Base-by-base conservation (phyloP, 2,329 filamentous ascomycete genomes). In the Colletotrichum lindemuthianum region DNA sequence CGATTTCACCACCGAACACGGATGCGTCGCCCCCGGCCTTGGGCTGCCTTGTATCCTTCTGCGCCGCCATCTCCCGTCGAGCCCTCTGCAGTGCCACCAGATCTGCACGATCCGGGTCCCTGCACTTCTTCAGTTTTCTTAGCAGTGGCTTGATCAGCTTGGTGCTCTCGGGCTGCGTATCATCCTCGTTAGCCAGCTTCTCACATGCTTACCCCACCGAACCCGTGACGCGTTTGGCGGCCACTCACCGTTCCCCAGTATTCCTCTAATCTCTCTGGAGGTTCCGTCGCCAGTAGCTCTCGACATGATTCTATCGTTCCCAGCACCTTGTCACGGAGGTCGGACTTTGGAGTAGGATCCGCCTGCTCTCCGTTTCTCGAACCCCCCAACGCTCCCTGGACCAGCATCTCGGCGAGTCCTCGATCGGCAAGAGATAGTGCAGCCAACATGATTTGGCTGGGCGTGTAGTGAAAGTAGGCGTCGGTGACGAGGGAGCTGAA, bases 391-490 rank as follows among this genome's bases (percentile, higher is more conserved):
- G 78, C 77, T 7, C 77, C 73, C 1, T 79, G 76, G 11, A 87
- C 72, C 48, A 88, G 68, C 4, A 77, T 75, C 65, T 86, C 82
- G 3, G 84, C 73, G 37, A 96, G 78, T 0, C 84, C 86, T 44
- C 82, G 78, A 73, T 98, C 95, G 0, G 90, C 92, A 55, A 96
- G 84, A 12, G 90, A 83, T 34, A 97, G 79, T 0, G 94, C 89
- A 0, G 92, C 90, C 65, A 98, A 85, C 89, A 94, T 94, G 74
- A 98, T 97, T 76, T 99, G 96, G 32, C 92, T 91, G 0, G 96
- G 96, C 0, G 95, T 95, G 79, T 92, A 98, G 77, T 97, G 90
- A 78, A 98, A 97, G 79, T 98, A 98, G n/a, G 88, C 93, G 72
- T 99, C 96, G 33, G 95, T 97, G 66, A 97, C 85, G 54, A 97